A percentile compares a stretch with the other conserved stretches of the same genome.
phyloP scores from a whole-genome alignment of 495 filamentous ascomycete species.

The Penicillium malachiteum region DNA sequence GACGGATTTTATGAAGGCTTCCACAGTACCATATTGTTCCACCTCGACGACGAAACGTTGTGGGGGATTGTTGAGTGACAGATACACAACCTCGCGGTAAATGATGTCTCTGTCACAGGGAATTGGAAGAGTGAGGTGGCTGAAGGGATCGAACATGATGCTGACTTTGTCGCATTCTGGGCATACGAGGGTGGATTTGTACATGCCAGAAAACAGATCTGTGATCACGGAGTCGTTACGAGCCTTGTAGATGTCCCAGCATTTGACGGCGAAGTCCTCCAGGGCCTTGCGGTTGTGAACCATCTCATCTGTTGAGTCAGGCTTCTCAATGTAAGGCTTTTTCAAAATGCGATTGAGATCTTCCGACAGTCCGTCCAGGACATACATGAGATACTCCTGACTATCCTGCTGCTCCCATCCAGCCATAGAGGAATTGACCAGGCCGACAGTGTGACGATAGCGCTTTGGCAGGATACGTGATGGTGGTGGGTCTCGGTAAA shows the following conservation, averaged over 20 bases:
- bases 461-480: slow-evolving; percentile 67
- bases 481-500: slow-evolving; percentile 60
- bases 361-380: slow-evolving; percentile 92
- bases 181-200: slow-evolving; percentile 94
- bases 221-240: slow-evolving; percentile 93
- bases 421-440: slow-evolving; percentile 78
- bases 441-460: slow-evolving; percentile 79
- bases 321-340: slow-evolving; percentile 97
- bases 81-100: slow-evolving; percentile 69
- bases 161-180: slow-evolving; percentile 90
- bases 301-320: slow-evolving; percentile 97
- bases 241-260: slow-evolving; percentile 87
- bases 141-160: slow-evolving; percentile 98
- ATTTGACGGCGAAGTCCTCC: slow-evolving; percentile 76
- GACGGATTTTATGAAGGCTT: slow-evolving; percentile 71
- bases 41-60: slow-evolving; percentile 79
- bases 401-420: slow-evolving; percentile 97
- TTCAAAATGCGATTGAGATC: slow-evolving; percentile 90
- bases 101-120: slow-evolving; percentile 76
- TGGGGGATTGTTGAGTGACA: slow-evolving; percentile 64
- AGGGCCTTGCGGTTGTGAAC: slow-evolving; percentile 76
- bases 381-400: slow-evolving; percentile 95
- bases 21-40: slow-evolving; percentile 75
- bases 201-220: slow-evolving; percentile 94
- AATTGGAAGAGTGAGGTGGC: slow-evolving; percentile 85